Base-by-base conservation (phyloP, 2,329 filamentous ascomycete genomes). In the Capronia americana region DNA sequence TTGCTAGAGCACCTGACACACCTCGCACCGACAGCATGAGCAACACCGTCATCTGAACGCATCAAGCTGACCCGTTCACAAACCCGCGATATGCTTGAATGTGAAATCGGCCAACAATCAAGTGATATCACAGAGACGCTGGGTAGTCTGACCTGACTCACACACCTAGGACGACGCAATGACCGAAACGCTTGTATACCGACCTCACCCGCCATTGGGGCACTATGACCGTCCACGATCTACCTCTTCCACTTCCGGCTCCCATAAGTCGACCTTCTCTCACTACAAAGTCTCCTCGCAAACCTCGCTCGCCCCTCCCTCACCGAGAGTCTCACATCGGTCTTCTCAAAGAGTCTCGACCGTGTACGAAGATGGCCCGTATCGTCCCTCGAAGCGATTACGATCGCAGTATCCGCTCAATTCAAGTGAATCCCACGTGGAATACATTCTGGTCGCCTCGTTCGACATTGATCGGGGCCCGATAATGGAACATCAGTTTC, bases 401-500 rank as follows among this genome's bases (percentile, higher is more conserved):
- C 89, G 87, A 64, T 91, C 91, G 23, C 91, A 93, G 74, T 93
- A 93, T 74, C 91, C 91, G 17, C 84, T 88, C n/a, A 85, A 89
- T 64, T 86, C 88, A 11, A 82, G 83, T 5, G 90, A 98, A 77
- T 96, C 95, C 74, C 95, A 99, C 89, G 95, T 99, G 80, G 95
- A 99, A 77, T 99, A 98, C 76, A 98, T 99, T 61, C 84, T 99
- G 61, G 95, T 99, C 62, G 95, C 95, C 3, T 96, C 93, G 2
- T 99, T 99, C 79, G 93, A 98, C 79, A 96, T 98, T 74, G 94
- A 98, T 78, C 89, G 92, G 61, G 95, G 95, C 2, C 94, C 94
- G 55, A 89, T 97, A 73, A 98, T 99, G 95, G 95, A 99, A 77
- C 93, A 99, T 77, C 95, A 99, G 77, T 99, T 94, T 76, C 95